These are phyloP conservation scores for Linnemannia hyalina DNA, from an alignment of 192 early-diverging fungal species.

Conservation along the genomic window DNA sequence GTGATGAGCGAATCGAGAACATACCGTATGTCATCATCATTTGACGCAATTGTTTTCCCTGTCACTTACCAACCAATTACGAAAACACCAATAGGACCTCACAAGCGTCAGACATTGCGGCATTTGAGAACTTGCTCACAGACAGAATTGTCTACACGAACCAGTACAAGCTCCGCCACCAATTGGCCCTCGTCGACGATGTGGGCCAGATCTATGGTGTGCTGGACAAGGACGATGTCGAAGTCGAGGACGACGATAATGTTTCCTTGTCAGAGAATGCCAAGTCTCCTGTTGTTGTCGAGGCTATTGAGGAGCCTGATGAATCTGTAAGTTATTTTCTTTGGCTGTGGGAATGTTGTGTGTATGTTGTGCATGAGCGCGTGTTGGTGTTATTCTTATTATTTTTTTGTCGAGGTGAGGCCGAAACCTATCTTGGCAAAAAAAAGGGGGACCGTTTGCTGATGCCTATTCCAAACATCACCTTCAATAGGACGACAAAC, in stretches of 20 bases:
- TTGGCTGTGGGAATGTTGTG: not conserved
- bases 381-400: not conserved
- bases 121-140: conserved; percentile 36
- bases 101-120: conserved; percentile 6
- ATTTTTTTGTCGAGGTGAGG: not conserved
- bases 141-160: conserved; percentile 53
- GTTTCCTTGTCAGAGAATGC: conserved; percentile 39
- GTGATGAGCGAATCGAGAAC: not conserved
- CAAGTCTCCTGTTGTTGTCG: conserved; percentile 47
- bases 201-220: conserved; percentile 48
- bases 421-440: not conserved
- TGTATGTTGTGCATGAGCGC: not conserved
- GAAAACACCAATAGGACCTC: conserved; percentile 12
- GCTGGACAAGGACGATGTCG: conserved; percentile 33
- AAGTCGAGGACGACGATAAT: conserved; percentile 41
- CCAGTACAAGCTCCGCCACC: conserved; percentile 39
- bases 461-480: not conserved
- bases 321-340: conserved; percentile 16
- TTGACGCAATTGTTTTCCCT: not conserved
- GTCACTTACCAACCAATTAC: not conserved
- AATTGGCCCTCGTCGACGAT: conserved; percentile 47
- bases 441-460: not conserved
- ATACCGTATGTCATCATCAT: not conserved
- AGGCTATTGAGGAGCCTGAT: conserved; percentile 25
- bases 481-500: conserved; percentile 11